Conservation (phyloP, 1,284 basidiomycete genomes). For the Mycena sp. region DNA sequence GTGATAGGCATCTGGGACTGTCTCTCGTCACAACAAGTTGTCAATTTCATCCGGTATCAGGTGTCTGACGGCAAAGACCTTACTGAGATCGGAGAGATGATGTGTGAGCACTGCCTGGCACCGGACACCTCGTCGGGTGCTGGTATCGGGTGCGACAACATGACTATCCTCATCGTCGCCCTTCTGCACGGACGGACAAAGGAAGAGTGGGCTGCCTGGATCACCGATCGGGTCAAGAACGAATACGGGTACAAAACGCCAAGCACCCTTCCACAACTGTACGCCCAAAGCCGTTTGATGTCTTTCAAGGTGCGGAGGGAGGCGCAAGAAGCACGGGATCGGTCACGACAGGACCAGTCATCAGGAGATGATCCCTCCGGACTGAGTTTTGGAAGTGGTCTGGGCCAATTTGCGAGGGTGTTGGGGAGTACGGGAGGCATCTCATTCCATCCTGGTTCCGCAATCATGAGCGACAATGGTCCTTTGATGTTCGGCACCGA, state of each 20-base stretch:
- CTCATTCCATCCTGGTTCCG: constrained; percentile 61
- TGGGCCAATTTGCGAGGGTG: constrained; percentile 54
- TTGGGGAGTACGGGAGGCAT: constrained; percentile 64
- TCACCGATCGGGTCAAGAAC: constrained; percentile 85
- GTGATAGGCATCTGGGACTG: constrained; percentile 97
- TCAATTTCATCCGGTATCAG: constrained; percentile 89
- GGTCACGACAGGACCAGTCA: constrained; percentile 51
- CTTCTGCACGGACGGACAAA: constrained; percentile 88
- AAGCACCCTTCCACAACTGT: constrained; percentile 71
- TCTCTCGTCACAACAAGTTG: constrained; percentile 90
- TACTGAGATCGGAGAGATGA: constrained; percentile 85
- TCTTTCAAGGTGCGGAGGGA: constrained; percentile 67
- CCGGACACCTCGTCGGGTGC: constrained; percentile 91
- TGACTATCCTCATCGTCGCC: constrained; percentile 95
- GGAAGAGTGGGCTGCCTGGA: constrained; percentile 95
- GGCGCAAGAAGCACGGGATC: constrained; percentile 63
- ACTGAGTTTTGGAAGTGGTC: constrained; percentile 40
- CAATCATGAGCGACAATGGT: constrained; percentile 57
- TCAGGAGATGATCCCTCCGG: constrained; percentile 36
- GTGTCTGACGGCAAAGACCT: constrained; percentile 87
- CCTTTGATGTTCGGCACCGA: constrained; percentile 67
- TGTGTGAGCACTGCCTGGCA: constrained; percentile 95
- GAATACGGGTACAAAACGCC: constrained; percentile 82
- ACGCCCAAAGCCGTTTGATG: constrained; percentile 65
- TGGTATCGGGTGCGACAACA: constrained; percentile 99